These are phyloP conservation scores for Boletus patriciae DNA, from an alignment of 768 basidiomycete species.

Conservation along the genomic window DNA sequence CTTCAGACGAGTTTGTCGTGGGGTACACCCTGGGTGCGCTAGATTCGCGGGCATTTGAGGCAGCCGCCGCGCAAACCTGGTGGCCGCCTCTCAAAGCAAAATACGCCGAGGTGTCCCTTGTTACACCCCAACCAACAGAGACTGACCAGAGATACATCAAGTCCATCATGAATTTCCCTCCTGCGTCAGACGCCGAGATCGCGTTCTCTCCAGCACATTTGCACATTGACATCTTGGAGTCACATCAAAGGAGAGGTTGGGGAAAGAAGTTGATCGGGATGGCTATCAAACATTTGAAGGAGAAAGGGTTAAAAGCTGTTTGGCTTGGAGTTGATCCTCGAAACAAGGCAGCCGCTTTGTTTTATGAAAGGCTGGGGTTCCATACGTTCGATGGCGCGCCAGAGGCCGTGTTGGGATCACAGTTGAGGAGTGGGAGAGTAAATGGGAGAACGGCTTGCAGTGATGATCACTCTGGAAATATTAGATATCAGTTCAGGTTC, in stretches of 20 bases:
- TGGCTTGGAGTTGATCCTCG: conserved; percentile 71
- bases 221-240: conserved; percentile 70
- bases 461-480: neutral
- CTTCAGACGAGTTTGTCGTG: conserved; percentile 47
- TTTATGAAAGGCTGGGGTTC: conserved; percentile 67
- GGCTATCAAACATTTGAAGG: conserved; percentile 55
- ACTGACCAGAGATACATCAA: conserved; percentile 35
- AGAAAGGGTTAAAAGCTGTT: conserved; percentile 45
- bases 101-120: conserved; percentile 41
- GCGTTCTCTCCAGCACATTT: conserved; percentile 71
- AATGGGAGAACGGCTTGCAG: neutral
- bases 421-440: conserved; percentile 40
- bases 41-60: conserved; percentile 67
- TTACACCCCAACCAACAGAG: conserved; percentile 18
- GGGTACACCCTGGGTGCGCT: conserved; percentile 71
- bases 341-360: conserved; percentile 58
- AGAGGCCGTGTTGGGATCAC: conserved; percentile 55
- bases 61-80: conserved; percentile 55
- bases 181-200: conserved; percentile 53
- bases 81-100: conserved; percentile 61
- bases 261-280: conserved; percentile 60
- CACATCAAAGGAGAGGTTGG: conserved; percentile 68
- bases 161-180: conserved; percentile 36
- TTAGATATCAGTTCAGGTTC: too few relatives aligned
- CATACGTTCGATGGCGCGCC: conserved; percentile 51